Evolutionary conservation across 306 rosid genomes (phyloP).

Genomic region (Rosa multiflora): DNA sequence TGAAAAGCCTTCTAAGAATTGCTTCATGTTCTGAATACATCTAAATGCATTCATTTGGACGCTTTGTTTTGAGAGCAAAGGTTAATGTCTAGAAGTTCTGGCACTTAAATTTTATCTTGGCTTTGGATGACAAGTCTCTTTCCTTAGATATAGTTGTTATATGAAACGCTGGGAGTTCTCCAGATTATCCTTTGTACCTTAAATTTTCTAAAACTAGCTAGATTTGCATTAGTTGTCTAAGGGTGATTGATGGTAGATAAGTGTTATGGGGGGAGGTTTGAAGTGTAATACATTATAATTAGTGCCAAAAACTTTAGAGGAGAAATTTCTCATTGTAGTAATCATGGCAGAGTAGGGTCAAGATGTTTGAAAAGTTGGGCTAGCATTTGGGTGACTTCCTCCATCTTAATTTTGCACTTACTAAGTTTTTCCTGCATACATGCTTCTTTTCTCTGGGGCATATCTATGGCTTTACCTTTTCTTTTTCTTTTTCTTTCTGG

Average conservation of each 20-base stretch:
- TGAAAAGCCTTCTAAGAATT: conserved; percentile 1
- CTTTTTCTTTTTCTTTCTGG: conserved; percentile 1
- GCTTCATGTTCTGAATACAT: background rate
- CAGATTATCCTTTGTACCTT: background rate
- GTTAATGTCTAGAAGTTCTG: background rate
- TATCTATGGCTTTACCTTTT: conserved; percentile 3
- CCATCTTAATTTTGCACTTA: no score
- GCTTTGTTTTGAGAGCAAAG: background rate
- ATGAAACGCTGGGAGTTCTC: background rate
- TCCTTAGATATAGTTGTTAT: background rate
- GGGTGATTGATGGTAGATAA: background rate
- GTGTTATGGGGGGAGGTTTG: background rate
- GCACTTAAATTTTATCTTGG: background rate
- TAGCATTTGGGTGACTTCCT: background rate
- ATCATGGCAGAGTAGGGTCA: background rate
- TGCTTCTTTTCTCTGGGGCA: background rate
- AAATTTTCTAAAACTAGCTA: background rate
- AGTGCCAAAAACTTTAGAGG: background rate
- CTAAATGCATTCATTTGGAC: background rate
- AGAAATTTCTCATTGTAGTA: background rate
- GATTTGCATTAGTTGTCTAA: background rate
- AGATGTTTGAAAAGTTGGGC: background rate
- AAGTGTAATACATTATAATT: background rate
- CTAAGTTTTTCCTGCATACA: background rate
- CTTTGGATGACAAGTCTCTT: background rate